Evolutionary conservation across 257 asterid genomes (phyloP), one percentile per base, ranked within the genome.

Genomic region (Nicotiana tomentosiformis): DNA sequence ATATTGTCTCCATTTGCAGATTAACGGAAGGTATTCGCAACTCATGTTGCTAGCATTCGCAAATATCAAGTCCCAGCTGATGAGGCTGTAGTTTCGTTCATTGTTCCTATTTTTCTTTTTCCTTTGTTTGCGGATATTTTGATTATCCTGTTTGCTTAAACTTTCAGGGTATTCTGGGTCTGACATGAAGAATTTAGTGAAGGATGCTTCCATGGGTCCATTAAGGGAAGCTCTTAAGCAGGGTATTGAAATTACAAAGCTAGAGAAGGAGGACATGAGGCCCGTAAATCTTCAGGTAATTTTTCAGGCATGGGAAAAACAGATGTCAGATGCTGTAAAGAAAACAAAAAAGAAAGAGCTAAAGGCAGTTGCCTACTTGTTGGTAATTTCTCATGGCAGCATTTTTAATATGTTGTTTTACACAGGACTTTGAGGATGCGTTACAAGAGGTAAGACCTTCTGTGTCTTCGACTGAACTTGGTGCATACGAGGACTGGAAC

Each of bases 191-290:
- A 96, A 94, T 79, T 87, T 96, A 86, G 99, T 96, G 90, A 96
- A 96, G 90, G 99, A 96, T 86, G 99, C 99, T 70, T 93, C 98
- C 66, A 93, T 94, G 99, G 99, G 98, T 77, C 98, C 99, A 29
- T 89, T 96, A 18, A 92, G 98, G 85, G 99, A 94, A 81, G 99
- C 97, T 81, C 93, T 94, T 23, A 86, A 66, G 72, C 93, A 90
- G 84, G 99, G 99, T 65, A 86, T 87, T 70, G 94, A 92, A 77
- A 96, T 96, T 81, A 90, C 97, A 68, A 93, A 91, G 91, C 95
- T 96, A 81, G 85, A 91, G 81, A 94, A 93, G 88, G 99, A 96
- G 83, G 99, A 96, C 82, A 91, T 96, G 97, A 89, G 97, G 81
- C 90, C 97, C 58, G 96, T 96, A 66, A 90, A 90, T 78, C 91